Evolutionary conservation across 2,329 filamentous ascomycete genomes (phyloP), one percentile per base, ranked within the genome.

Genomic region (Gremmenia infestans): DNA sequence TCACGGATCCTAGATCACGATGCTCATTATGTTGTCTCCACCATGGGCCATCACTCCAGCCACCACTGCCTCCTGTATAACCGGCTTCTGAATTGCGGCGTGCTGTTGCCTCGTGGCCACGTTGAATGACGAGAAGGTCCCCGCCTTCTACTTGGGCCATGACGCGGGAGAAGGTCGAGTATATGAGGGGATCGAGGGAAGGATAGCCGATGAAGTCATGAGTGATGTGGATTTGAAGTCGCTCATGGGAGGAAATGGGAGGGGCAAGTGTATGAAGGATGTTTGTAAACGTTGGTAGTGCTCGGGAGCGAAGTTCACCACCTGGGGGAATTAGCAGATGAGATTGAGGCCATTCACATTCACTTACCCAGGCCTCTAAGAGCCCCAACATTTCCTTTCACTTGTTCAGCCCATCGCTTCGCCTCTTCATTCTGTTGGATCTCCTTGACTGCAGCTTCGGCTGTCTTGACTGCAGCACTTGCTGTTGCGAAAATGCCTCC

Each of bases 111-210:
- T 97, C 94, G 59, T 91, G 88, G 19, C 94, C 94, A 39, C 92
- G 89, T 74, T 99, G 94, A 58, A 97, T 85, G 54, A 99, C 94
- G 53, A 97, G 81, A 17, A 99, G 80, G 67, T 97, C 94, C 54
- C 94, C 94, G 62, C 94, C 94, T 74, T 99, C 94, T 47, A 99
- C 94, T 75, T 99, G 94, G n/a, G 91, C 83, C 94, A 99, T 99
- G 67, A 99, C 92, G 52, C 91, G 87, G 54, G 88, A 88, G 76
- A 99, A 99, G 61, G 94, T 91, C 56, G 82, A 82, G 74, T 97
- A 91, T 66, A 97, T 90, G 53, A 97, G 81, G 17, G 93, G 91
- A 70, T 97, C 93, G 65, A 99, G 84, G 17, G 91, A 93, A 2
- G 94, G 94, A 71, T 99, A 99, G 64, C 91, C 91, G 64, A 91